These are phyloP conservation scores for Sanghuangporus sanghuang DNA, from an alignment of 1,284 basidiomycete species.

Conservation along the genomic window DNA sequence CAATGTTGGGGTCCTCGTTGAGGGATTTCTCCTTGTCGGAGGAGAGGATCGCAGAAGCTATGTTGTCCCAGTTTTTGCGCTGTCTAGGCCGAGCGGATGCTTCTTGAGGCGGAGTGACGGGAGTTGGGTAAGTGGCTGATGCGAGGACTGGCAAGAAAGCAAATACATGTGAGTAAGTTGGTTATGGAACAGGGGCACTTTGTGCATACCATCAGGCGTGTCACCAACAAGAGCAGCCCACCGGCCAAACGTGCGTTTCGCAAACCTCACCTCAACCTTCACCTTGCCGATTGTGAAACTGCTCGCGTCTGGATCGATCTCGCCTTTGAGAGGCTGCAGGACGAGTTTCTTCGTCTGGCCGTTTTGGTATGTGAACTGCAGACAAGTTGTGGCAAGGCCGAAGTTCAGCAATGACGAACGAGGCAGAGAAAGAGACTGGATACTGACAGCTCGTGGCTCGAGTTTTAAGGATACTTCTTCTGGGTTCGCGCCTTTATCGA, in stretches of 20 bases:
- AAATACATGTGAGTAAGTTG: slow-evolving; percentile 14
- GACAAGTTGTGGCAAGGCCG: slow-evolving; percentile 5
- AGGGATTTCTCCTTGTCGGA: slow-evolving; percentile 56
- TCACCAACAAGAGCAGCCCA: slow-evolving; percentile 80
- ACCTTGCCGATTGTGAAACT: slow-evolving; percentile 72
- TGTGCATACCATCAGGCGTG: slow-evolving; percentile 59
- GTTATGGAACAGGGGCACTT: slow-evolving; percentile 2
- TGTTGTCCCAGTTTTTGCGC: slow-evolving; percentile 79
- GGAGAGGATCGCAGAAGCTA: slow-evolving; percentile 62
- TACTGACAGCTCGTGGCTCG: slow-evolving; percentile 54
- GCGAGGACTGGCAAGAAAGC: slow-evolving; percentile 13
- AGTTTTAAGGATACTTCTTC: slow-evolving; percentile 58
- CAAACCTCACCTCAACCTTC: slow-evolving; percentile 75
- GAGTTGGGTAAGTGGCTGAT: slow-evolving; percentile 27
- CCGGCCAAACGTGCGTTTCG: slow-evolving; percentile 56
- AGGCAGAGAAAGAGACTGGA: neutral
- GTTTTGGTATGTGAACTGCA: slow-evolving; percentile 55
- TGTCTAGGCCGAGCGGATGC: slow-evolving; percentile 33
- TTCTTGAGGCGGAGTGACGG: slow-evolving; percentile 21
- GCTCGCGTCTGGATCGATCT: slow-evolving; percentile 63
- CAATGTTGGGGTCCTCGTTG: slow-evolving; percentile 77
- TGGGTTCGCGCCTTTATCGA: slow-evolving; percentile 73
- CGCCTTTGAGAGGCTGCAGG: slow-evolving; percentile 75
- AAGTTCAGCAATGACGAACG: slow-evolving; percentile 1
- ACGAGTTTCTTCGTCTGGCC: slow-evolving; percentile 52